Percentiles rank a stretch among this genome's conserved stretches.
Conservation (phyloP, 768 basidiomycete species). For the Cubamyces sp. region DNA sequence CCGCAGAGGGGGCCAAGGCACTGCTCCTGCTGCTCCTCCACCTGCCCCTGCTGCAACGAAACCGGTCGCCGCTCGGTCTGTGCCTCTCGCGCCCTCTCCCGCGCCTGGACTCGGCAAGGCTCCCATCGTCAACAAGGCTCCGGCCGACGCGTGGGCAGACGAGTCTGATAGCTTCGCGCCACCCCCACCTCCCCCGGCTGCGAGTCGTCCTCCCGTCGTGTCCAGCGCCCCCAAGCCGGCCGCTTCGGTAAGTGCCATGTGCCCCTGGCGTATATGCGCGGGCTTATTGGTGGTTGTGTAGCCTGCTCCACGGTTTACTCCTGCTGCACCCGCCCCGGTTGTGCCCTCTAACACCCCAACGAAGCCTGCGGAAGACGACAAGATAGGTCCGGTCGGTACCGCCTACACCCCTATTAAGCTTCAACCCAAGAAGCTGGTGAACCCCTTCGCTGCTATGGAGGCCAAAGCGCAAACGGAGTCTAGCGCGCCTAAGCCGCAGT, state of each 20-base stretch:
- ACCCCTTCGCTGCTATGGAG: constrained; percentile 73
- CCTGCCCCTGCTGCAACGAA: constrained; percentile 26
- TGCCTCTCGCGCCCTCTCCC: constrained; percentile 43
- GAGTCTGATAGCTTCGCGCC: constrained; percentile 45
- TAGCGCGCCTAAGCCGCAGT: constrained; percentile 28
- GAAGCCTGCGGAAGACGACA: constrained; percentile 79
- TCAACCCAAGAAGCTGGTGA: constrained; percentile 85
- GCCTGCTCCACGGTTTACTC: constrained; percentile 34
- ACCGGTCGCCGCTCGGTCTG: constrained; percentile 50
- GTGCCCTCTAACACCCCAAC: constrained; percentile 53
- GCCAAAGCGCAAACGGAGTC: constrained; percentile 47
- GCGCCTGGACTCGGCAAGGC: constrained; percentile 33
- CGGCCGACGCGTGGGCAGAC: constrained; percentile 62
- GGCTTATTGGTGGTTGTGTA: constrained; percentile 4
- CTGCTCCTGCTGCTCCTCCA: constrained; percentile 19
- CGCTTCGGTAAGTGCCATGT: constrained; percentile 40
- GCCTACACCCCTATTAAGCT: constrained; percentile 88
- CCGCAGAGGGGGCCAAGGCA: constrained; percentile 34
- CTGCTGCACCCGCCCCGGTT: constrained; percentile 43
- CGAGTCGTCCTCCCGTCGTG: constrained; percentile 31
- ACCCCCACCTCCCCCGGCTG: constrained; percentile 37
- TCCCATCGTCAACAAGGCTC: constrained; percentile 25
- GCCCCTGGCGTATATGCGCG: neutral
- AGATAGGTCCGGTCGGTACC: constrained; percentile 85
- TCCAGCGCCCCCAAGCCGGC: constrained; percentile 45